Base-by-base conservation (phyloP, 768 basidiomycete genomes). In the Macrocybe gigantea region DNA sequence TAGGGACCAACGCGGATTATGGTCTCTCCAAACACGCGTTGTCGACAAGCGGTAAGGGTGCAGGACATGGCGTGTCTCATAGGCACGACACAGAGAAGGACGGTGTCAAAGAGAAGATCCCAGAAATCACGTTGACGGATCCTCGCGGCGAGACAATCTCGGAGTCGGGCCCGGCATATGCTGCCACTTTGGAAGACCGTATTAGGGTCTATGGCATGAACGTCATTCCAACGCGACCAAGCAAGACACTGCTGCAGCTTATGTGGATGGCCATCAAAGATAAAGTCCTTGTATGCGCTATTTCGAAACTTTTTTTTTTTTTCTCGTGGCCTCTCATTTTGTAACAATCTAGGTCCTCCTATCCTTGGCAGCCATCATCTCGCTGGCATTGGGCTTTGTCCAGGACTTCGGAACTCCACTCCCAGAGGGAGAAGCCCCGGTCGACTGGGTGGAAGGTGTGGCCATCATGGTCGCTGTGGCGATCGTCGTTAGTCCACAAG, bases 391-490 rank as follows among this genome's bases (percentile, higher is more conserved):
- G 10, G 96, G 96, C 13, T 69, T 99, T 30, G 96, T 96, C 66
- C 88, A 95, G 62, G 92, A 93, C 60, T 87, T 97, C 60, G 95
- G 94, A 8, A 71, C 81, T 1, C 77, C 78, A 5, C 72, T 80
- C 7, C 53, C 67, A 1, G 70, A 68, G 34, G 78, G 72, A 38
- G 74, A 85, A 38, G 84, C 93, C 1, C 82, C 83, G 12, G 91
- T 98, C 11, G 93, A 97, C 58, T 97, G 95, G 95, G 93, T 99
- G 0, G 95, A 98, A 70, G 95, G 85, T 47, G 88, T 90, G 8
- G 82, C 88, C 0, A 89, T 89, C 50, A 78, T 89, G 59, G 74
- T 86, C 36, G 88, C 88, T 0, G 79, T 89, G 34, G 56, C 75
- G 35, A 88, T 90, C 38, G 87, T 90, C 22, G 86, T 85, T 66